A percentile compares a stretch with the other conserved stretches of the same genome.
Evolutionary conservation across 192 early-diverging fungal genomes (phyloP).

Genomic region (Coemansia sp.): DNA sequence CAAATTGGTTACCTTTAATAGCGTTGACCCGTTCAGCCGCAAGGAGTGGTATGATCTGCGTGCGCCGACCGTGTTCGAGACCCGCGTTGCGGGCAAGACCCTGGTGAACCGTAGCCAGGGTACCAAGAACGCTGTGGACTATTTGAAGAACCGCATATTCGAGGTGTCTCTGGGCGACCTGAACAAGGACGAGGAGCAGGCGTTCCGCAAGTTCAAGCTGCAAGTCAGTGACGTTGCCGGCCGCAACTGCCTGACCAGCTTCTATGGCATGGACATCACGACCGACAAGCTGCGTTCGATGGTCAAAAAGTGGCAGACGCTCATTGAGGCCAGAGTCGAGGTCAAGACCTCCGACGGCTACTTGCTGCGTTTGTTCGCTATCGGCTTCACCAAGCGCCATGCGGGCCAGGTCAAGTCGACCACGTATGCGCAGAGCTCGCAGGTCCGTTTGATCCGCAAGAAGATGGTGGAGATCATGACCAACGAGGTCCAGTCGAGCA

Average conservation of each 20-base stretch:
- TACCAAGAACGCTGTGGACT: conserved; percentile 95
- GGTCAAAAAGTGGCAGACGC: conserved; percentile 99
- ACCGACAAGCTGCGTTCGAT: conserved; percentile 99
- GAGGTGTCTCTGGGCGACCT: conserved; percentile 97
- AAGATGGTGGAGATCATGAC: conserved; percentile 99
- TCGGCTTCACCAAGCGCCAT: conserved; percentile 95
- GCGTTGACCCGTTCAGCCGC: conserved; percentile 97
- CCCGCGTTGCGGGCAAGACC: conserved; percentile 96
- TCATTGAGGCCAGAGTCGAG: conserved; percentile 97
- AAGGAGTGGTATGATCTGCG: conserved; percentile 99
- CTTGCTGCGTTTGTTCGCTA: conserved; percentile 94
- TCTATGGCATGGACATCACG: conserved; percentile 99
- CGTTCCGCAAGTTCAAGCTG: conserved; percentile 98
- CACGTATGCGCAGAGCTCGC: conserved; percentile 94
- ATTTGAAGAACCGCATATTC: conserved; percentile 93
- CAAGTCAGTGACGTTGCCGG: conserved; percentile 96
- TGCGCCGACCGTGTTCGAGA: conserved; percentile 91
- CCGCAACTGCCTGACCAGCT: conserved; percentile 99
- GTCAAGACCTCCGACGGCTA: conserved; percentile 99
- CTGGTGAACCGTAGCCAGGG: conserved; percentile 99
- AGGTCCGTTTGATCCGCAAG: conserved; percentile 98
- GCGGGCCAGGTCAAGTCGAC: conserved; percentile 96
- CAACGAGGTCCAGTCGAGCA: conserved; percentile 77
- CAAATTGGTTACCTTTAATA: conserved; percentile 5
- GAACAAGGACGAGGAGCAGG: conserved; percentile 85